A percentile compares a stretch with the other conserved stretches of the same genome.
Conservation (phyloP, 306 rosid genomes). For the Morella rubra region DNA sequence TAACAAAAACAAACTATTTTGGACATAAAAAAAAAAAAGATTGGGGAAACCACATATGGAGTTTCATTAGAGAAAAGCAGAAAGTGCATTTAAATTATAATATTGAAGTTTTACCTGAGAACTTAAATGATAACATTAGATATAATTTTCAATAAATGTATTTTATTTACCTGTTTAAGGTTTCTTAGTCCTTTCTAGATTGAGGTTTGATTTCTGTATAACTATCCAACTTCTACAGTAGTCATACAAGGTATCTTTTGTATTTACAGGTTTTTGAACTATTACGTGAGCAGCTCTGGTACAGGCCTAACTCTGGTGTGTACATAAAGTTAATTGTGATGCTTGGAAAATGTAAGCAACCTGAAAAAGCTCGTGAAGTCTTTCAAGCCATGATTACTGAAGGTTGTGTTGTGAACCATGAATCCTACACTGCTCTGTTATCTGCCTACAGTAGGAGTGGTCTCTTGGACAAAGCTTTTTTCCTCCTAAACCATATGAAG, state of each 20-base stretch:
- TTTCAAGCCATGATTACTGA: conserved; percentile 83
- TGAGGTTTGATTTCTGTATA: background rate
- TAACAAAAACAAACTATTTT: no score
- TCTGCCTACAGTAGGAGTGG: conserved; percentile 91
- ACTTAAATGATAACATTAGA: background rate
- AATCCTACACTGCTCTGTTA: conserved; percentile 81
- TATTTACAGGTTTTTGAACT: conserved; percentile 75
- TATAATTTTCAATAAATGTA: no score
- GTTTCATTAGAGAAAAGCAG: background rate
- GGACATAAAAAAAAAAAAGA: no score
- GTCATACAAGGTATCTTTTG: conserved; percentile 9
- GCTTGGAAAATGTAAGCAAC: conserved; percentile 97
- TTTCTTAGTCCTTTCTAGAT: no score
- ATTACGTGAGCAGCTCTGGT: conserved; percentile 87
- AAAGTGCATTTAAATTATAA: background rate
- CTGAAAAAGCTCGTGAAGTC: conserved; percentile 72
- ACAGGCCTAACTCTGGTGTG: conserved; percentile 67
- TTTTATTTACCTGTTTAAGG: no score
- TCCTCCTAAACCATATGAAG: conserved; percentile 78
- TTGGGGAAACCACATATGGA: no score
- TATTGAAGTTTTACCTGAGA: background rate
- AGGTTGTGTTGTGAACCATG: conserved; percentile 65
- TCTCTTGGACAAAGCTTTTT: conserved; percentile 74
- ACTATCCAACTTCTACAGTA: conserved; percentile 14
- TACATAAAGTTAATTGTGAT: conserved; percentile 83